phyloP scores from a whole-genome alignment of 78 protist genomes.

The Salpingoeca rosetta region DNA sequence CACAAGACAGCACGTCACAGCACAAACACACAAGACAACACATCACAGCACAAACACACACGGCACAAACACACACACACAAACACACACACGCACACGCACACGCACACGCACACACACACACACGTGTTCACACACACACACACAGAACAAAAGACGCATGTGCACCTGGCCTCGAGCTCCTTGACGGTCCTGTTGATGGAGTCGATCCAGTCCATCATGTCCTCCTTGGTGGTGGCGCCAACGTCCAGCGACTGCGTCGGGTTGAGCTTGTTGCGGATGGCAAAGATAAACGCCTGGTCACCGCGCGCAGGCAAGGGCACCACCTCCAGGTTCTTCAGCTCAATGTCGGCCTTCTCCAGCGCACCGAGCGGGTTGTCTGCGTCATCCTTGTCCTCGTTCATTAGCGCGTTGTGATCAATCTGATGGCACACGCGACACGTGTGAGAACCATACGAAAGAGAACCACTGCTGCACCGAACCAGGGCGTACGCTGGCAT shows the following conservation, averaged over 20 bases:
- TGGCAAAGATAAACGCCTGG: background rate
- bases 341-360: background rate
- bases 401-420: background rate
- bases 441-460: no score
- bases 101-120: background rate
- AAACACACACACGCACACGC: background rate
- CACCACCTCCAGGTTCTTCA: background rate
- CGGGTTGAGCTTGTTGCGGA: background rate
- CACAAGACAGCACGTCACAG: no score
- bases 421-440: no score
- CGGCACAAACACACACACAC: background rate
- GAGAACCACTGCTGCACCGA: no score
- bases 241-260: background rate
- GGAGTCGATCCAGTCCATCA: background rate
- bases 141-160: background rate
- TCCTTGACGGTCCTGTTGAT: background rate
- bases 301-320: background rate
- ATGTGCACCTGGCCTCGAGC: background rate
- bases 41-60: no score
- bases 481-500: no score
- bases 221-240: background rate
- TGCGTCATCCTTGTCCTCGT: background rate
- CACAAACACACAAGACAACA: no score
- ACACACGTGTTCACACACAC: background rate
- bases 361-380: background rate